phyloP scores from a whole-genome alignment of 345 rosid genomes.

The Iberis pinnata region DNA sequence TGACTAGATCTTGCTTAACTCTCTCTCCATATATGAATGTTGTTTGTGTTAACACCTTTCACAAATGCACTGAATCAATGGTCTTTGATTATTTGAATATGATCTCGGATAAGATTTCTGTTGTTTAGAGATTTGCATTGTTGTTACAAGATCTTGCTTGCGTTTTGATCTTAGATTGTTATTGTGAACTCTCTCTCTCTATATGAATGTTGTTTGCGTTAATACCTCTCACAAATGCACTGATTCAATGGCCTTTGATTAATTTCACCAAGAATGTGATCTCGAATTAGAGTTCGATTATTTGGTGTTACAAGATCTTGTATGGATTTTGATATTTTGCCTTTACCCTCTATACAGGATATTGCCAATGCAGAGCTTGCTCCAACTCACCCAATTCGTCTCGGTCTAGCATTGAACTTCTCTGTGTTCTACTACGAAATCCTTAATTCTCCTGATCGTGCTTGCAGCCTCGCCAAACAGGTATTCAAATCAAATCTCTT shows the following conservation, averaged over 20 bases:
- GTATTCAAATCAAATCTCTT: slow-evolving; percentile 34
- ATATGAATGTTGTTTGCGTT: too few relatives aligned
- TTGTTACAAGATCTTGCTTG: background rate
- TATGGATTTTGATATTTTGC: background rate
- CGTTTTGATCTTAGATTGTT: background rate
- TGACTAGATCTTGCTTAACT: background rate
- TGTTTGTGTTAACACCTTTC: too few relatives aligned
- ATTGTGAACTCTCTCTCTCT: background rate
- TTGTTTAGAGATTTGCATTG: slow-evolving; percentile 9
- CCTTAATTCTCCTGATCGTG: slow-evolving; percentile 91
- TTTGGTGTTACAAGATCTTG: background rate
- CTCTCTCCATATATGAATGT: too few relatives aligned
- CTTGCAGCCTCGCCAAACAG: slow-evolving; percentile 93
- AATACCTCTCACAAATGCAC: too few relatives aligned
- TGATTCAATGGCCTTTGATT: too few relatives aligned
- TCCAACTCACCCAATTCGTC: slow-evolving; percentile 92
- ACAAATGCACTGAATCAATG: too few relatives aligned
- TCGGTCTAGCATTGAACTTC: slow-evolving; percentile 87
- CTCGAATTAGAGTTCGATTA: too few relatives aligned
- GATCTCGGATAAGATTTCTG: background rate
- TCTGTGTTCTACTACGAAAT: slow-evolving; percentile 92
- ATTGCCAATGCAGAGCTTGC: slow-evolving; percentile 83
- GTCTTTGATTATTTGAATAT: too few relatives aligned
- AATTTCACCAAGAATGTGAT: too few relatives aligned
- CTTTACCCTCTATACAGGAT: slow-evolving; percentile 40